Percentiles rank a stretch among this genome's conserved stretches.
Evolutionary conservation across 257 asterid genomes (phyloP).

Genomic region (Forsythia suspensa): DNA sequence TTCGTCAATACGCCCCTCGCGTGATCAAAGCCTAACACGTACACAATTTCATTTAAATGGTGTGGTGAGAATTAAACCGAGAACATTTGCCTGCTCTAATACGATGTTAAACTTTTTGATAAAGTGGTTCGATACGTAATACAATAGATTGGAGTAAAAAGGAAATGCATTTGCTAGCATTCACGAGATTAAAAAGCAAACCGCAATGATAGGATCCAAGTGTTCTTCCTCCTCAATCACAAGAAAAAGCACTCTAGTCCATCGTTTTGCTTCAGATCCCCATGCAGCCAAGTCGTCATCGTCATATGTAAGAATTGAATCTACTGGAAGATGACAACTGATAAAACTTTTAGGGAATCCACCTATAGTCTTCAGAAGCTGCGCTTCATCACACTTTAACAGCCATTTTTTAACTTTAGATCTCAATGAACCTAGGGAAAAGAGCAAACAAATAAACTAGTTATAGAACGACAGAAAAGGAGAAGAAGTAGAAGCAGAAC

Average conservation of each 20-base stretch:
- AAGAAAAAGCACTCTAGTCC: slow-evolving; percentile 87
- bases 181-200: slow-evolving; percentile 17
- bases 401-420: slow-evolving; percentile 67
- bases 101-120: no score
- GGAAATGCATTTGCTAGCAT: neutral
- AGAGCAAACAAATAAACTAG: slow-evolving; percentile 11
- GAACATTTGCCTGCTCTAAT: no score
- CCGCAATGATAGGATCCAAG: slow-evolving; percentile 57
- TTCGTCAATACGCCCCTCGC: no score
- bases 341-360: slow-evolving; percentile 60
- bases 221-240: slow-evolving; percentile 42
- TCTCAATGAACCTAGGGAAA: slow-evolving; percentile 66
- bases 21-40: no score
- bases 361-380: slow-evolving; percentile 51
- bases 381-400: slow-evolving; percentile 27
- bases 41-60: no score
- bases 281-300: slow-evolving; percentile 86
- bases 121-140: neutral
- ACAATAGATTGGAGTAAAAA: neutral
- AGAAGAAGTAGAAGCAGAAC: neutral
- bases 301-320: slow-evolving; percentile 47
- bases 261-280: slow-evolving; percentile 76
- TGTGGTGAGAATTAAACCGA: no score
- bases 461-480: neutral
- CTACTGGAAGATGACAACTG: slow-evolving; percentile 37